phyloP scores from a whole-genome alignment of 495 filamentous ascomycete genomes.

The Pseudomonodictys pantanalensis region DNA sequence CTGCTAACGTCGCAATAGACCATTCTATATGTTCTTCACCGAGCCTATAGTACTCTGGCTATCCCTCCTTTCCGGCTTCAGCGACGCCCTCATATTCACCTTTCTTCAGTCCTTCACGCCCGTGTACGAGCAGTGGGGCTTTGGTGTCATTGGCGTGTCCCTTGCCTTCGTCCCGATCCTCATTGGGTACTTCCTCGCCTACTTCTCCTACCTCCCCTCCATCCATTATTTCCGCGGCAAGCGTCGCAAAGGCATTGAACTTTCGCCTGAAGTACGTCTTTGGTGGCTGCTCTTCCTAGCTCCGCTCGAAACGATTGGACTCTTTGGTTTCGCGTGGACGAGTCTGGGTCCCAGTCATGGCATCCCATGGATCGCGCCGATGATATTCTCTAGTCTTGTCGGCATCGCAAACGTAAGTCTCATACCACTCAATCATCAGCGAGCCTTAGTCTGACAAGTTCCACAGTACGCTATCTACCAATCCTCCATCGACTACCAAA shows the following conservation, averaged over 20 bases:
- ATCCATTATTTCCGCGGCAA: conserved; percentile 26
- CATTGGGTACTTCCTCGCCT: conserved; percentile 28
- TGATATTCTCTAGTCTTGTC: conserved; percentile 31
- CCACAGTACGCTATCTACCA: conserved; percentile 33
- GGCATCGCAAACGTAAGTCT: conserved; percentile 29
- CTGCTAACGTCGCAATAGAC: conserved; percentile 7
- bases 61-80: conserved; percentile 30
- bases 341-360: conserved; percentile 23
- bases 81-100: conserved; percentile 34
- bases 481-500: conserved; percentile 33
- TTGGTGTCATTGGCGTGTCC: conserved; percentile 24
- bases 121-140: conserved; percentile 35
- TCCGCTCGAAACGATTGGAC: conserved; percentile 29
- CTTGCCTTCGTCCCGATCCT: conserved; percentile 31
- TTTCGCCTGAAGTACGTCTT: conserved; percentile 27
- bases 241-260: conserved; percentile 4
- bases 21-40: conserved; percentile 36
- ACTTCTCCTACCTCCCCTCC: conserved; percentile 33
- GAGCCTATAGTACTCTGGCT: conserved; percentile 32
- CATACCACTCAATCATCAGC: too few relatives aligned
- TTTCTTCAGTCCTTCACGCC: conserved; percentile 30
- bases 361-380: conserved; percentile 33
- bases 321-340: conserved; percentile 34
- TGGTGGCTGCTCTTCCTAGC: conserved; percentile 34
- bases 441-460: neutral